Base-by-base conservation (phyloP, 2,329 filamentous ascomycete species). In the Diaporthe ilicicola region DNA sequence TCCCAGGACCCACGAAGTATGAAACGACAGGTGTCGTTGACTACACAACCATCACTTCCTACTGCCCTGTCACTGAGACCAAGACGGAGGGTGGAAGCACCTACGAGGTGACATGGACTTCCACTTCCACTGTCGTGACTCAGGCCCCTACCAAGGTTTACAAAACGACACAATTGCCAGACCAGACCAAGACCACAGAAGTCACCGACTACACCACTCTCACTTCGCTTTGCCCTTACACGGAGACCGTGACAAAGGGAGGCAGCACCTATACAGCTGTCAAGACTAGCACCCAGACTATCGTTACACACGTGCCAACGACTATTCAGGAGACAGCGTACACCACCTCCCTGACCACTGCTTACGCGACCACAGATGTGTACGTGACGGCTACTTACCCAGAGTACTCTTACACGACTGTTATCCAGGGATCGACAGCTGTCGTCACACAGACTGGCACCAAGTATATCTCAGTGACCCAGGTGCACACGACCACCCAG, bases 31-130 rank as follows among this genome's bases (percentile, higher is more conserved):
- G 78, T 24, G 79, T 80, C 15, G 78, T 83, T 9, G 78, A 78
- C 22, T 83, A 84, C 75, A 80, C 77, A 10, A 86, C 84, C 7
- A 67, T 82, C 44, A 87, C 84, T 17, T 81, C 79, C 19, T 77
- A 85, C 17, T 84, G 82, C 76, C 82, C 84, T 10, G 75, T 86
- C 17, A 86, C 84, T 1, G 79, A 83, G 74, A 83, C 82, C 56
- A 82, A 81, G 76, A 84, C 82, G 2, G 67, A 85, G 4, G 81
- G 76, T 32, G 86, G 86, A 34, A 75, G 79, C 48, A 81, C 81
- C 3, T 77, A 83, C 0, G 79, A 82, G 15, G 77, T 82, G 22
- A 82, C 81, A 27, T 82, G 80, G 79, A 82, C 80, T 8, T 82
- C 81, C 15, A 84, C 80, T 1, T 79, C 78, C 10, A 77, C 62